Conservation (phyloP, 352 stramenopile species). For the Phytophthora sojae region DNA sequence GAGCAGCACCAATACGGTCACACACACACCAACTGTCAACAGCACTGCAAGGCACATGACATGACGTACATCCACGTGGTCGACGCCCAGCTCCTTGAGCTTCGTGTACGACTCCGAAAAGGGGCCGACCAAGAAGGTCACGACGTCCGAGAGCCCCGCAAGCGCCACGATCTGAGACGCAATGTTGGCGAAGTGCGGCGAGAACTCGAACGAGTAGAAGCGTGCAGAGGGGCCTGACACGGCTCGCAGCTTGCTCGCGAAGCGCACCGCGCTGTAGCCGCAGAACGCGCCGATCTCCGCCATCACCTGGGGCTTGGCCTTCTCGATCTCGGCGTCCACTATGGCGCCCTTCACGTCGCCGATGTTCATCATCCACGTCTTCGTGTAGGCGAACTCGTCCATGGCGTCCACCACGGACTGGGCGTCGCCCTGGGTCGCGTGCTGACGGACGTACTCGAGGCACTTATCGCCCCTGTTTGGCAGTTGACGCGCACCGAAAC, state of each 20-base stretch:
- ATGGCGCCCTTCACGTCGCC: slow-evolving; percentile 45
- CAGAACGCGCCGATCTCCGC: slow-evolving; percentile 52
- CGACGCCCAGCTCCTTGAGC: slow-evolving; percentile 32
- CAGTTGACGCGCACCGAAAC: slow-evolving; percentile 18
- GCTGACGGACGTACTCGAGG: slow-evolving; percentile 34
- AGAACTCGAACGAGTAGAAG: slow-evolving; percentile 61
- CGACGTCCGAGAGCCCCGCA: slow-evolving; percentile 35
- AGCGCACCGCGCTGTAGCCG: slow-evolving; percentile 59
- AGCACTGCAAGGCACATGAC: not conserved
- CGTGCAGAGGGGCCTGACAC: slow-evolving; percentile 25
- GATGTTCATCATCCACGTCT: slow-evolving; percentile 52
- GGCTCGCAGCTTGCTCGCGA: slow-evolving; percentile 36
- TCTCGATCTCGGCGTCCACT: slow-evolving; percentile 40
- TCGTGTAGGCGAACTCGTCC: slow-evolving; percentile 38
- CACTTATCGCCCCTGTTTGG: slow-evolving; percentile 31
- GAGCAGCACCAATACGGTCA: not conserved
- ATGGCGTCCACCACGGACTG: slow-evolving; percentile 42
- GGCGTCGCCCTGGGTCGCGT: slow-evolving; percentile 34
- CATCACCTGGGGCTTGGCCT: slow-evolving; percentile 48
- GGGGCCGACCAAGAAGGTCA: slow-evolving; percentile 38
- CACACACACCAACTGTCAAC: slow-evolving; percentile 5
- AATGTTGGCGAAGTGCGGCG: slow-evolving; percentile 42
- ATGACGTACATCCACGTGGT: slow-evolving; percentile 35
- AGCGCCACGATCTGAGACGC: slow-evolving; percentile 34
- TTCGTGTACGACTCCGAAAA: slow-evolving; percentile 43